Conservation (phyloP, 2,329 filamentous ascomycete genomes). For the Paecilomyces sp. region DNA sequence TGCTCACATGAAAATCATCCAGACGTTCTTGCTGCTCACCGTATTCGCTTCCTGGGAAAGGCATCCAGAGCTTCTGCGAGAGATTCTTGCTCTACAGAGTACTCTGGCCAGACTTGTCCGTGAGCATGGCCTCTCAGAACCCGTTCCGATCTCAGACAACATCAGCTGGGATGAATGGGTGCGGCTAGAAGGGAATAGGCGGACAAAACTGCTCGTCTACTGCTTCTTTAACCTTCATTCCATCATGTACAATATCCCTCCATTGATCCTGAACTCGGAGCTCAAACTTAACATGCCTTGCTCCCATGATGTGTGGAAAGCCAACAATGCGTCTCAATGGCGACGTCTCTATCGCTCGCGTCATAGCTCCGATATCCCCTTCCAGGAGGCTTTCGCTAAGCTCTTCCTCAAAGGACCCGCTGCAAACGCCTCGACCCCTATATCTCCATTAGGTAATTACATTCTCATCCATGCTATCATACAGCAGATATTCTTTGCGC, state of each 20-base stretch:
- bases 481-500: slow-evolving; percentile 47
- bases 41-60: slow-evolving; percentile 55
- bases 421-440: slow-evolving; percentile 25
- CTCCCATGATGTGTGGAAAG: slow-evolving; percentile 50
- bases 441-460: slow-evolving; percentile 48
- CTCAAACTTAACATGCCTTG: slow-evolving; percentile 49
- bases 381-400: slow-evolving; percentile 39
- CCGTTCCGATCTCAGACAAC: slow-evolving; percentile 25
- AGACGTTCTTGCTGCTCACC: slow-evolving; percentile 47
- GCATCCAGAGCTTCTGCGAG: slow-evolving; percentile 49
- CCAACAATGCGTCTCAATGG: slow-evolving; percentile 45
- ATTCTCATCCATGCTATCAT: slow-evolving; percentile 49
- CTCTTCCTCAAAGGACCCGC: slow-evolving; percentile 34
- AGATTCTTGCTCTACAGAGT: slow-evolving; percentile 51
- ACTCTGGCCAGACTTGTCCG: slow-evolving; percentile 49
- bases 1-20: slow-evolving; percentile 44
- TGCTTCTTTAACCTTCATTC: slow-evolving; percentile 55
- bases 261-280: slow-evolving; percentile 50
- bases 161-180: slow-evolving; percentile 50
- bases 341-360: slow-evolving; percentile 29
- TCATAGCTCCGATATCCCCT: slow-evolving; percentile 28
- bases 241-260: slow-evolving; percentile 56
- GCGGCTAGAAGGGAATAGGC: slow-evolving; percentile 44
- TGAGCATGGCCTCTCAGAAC: slow-evolving; percentile 43
- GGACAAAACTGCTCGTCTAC: slow-evolving; percentile 51